Base-by-base conservation (phyloP, 1,284 basidiomycete genomes). In the Coriolopsis trogii region DNA sequence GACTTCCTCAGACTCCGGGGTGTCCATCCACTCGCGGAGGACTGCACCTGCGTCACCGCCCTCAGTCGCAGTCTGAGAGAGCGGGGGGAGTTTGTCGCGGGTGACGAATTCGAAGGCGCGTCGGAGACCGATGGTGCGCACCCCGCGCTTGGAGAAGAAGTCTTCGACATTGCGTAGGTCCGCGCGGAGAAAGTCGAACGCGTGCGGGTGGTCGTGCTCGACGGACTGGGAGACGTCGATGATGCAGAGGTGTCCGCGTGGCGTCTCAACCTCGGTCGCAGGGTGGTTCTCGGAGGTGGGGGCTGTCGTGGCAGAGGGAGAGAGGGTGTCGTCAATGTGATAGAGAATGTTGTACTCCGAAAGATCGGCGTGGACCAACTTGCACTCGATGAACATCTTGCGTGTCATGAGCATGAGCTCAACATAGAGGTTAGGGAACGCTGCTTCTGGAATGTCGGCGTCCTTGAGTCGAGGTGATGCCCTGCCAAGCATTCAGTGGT, bases 211-310 rank as follows among this genome's bases (percentile, higher is more conserved):
- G 70, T 99, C 96, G 65, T 98, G 95, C 67, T 99, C 97, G 36
- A 99, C 96, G 48, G 92, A 95, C 71, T 99, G 97, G 3, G 94
- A 97, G 54, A 99, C 97, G 69, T 99, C 97, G 72, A 99, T 99
- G 65, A 99, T 91, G 74, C 84, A 95, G 13, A 98, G 79, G 66
- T 95, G 92, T 3, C 71, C 74, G 21, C 47, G 61, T 13, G 54
- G 48, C 12, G 41, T n/a, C n/a, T n/a, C n/a, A n/a, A n/a, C 41
- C 20, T 45, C 20, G 4, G 39, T 18, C 16, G 25, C 16, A 15
- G 29, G 28, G 15, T 48, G 15, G 20, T 37, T 50, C 15, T 34
- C 40, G 2, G 41, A 25, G 4, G 29, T 24, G 7, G 21, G 20
- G 41, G 51, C n/a, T 46, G 49, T 8, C 5, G 52, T 38, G 43